These are phyloP conservation scores for Phytophthora sp. DNA, from an alignment of 352 stramenopile species.

Conservation along the genomic window DNA sequence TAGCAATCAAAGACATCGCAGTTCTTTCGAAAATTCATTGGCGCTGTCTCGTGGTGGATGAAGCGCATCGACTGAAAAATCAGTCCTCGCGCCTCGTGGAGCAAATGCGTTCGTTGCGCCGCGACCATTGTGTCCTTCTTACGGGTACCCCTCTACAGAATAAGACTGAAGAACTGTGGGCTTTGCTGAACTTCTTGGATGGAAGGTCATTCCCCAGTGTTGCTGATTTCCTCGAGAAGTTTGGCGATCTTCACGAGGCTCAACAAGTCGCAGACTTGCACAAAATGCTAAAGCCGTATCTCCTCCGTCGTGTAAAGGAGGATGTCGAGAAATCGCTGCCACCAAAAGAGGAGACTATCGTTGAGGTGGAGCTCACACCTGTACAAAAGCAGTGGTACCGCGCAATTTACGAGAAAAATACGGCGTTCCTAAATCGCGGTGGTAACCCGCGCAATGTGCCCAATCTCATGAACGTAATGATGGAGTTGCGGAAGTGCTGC, in stretches of 20 bases:
- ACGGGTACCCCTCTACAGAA: constrained; percentile 94
- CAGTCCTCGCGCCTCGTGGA: constrained; percentile 86
- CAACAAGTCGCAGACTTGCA: constrained; percentile 90
- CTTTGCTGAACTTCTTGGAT: constrained; percentile 99
- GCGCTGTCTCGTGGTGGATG: constrained; percentile 90
- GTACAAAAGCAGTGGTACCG: constrained; percentile 93
- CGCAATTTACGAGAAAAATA: constrained; percentile 98
- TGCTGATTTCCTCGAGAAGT: constrained; percentile 94
- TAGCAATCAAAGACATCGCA: constrained; percentile 90
- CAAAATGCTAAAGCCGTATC: constrained; percentile 91
- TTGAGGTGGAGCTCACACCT: constrained; percentile 90
- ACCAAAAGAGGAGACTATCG: constrained; percentile 91
- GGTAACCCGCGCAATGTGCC: constrained; percentile 83
- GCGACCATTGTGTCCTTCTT: constrained; percentile 86
- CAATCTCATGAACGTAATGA: constrained; percentile 94
- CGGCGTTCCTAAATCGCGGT: constrained; percentile 85
- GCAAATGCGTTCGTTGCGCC: constrained; percentile 81
- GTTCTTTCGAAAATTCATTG: constrained; percentile 96
- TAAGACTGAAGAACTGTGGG: constrained; percentile 99
- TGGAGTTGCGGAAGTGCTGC: constrained; percentile 92
- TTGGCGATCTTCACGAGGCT: constrained; percentile 87
- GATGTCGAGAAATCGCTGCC: constrained; percentile 91
- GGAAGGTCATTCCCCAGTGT: constrained; percentile 92
- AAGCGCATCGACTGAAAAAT: constrained; percentile 90
- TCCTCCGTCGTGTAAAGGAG: constrained; percentile 90